A percentile compares a stretch with the other conserved stretches of the same genome.
phyloP scores from a whole-genome alignment of 2,329 filamentous ascomycete species.

The Hypoxylon sp. region DNA sequence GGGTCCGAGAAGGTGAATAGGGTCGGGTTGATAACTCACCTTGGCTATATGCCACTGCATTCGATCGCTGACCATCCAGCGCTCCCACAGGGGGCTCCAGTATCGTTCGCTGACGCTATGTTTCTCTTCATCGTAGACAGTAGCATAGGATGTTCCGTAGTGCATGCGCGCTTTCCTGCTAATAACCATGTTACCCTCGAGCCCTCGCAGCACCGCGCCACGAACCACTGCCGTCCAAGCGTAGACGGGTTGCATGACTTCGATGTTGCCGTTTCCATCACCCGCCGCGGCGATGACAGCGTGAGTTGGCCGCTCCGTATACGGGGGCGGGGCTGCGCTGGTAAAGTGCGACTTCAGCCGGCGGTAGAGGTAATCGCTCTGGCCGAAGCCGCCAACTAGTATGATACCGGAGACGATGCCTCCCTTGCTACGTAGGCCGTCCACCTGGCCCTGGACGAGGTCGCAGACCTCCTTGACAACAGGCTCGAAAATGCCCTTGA shows the following conservation, averaged over 20 bases:
- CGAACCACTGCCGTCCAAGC: conserved; percentile 86
- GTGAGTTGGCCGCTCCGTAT: conserved; percentile 80
- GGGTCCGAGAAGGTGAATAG: not conserved
- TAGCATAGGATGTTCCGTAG: conserved; percentile 86
- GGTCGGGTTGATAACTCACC: conserved; percentile 61
- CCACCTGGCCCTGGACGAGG: conserved; percentile 77
- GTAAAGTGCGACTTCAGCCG: conserved; percentile 78
- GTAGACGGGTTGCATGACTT: conserved; percentile 86
- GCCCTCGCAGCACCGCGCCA: conserved; percentile 79
- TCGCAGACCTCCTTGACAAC: conserved; percentile 80
- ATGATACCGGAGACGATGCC: conserved; percentile 81
- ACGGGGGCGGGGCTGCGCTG: conserved; percentile 70
- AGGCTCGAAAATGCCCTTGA: conserved; percentile 82
- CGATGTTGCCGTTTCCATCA: conserved; percentile 72
- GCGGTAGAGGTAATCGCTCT: conserved; percentile 82
- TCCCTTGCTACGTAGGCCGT: conserved; percentile 72
- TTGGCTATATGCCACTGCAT: conserved; percentile 91
- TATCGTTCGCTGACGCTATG: conserved; percentile 81
- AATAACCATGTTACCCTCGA: conserved; percentile 85
- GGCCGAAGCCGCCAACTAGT: conserved; percentile 85
- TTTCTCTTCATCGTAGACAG: conserved; percentile 82
- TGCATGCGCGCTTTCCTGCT: conserved; percentile 81
- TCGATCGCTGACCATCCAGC: conserved; percentile 86
- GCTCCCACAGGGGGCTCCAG: conserved; percentile 84
- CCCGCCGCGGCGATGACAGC: conserved; percentile 64